A percentile compares a stretch with the other conserved stretches of the same genome.
These are phyloP conservation scores for Austropuccinia psidii DNA, from an alignment of 1,284 basidiomycete genomes.

Conservation along the genomic window DNA sequence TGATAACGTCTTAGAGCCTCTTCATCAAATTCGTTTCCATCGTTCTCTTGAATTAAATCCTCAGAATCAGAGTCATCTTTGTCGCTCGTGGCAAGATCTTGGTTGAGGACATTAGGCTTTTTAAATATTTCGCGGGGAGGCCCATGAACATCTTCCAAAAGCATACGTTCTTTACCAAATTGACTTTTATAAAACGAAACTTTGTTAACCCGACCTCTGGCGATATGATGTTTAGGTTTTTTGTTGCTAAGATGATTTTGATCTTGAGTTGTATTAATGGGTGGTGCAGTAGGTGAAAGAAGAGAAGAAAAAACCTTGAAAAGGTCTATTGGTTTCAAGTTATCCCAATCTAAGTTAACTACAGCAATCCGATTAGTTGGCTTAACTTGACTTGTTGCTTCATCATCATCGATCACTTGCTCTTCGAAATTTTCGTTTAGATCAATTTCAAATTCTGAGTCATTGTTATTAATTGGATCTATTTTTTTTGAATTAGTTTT, in stretches of 20 bases:
- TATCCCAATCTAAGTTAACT: slow-evolving; percentile 98
- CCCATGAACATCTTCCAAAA: slow-evolving; percentile 77
- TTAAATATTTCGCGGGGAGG: slow-evolving; percentile 77
- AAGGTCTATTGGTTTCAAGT: slow-evolving; percentile 80
- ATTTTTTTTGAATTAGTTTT: not conserved
- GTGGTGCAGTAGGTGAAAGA: slow-evolving; percentile 51
- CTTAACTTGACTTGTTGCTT: slow-evolving; percentile 47
- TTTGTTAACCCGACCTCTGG: slow-evolving; percentile 59
- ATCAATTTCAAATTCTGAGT: slow-evolving; percentile 61
- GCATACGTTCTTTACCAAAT: slow-evolving; percentile 85
- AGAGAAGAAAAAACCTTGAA: slow-evolving; percentile 90
- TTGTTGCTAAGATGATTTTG: not conserved
- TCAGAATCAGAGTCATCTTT: slow-evolving; percentile 52
- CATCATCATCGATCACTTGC: slow-evolving; percentile 42
- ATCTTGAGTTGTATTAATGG: slow-evolving; percentile 47
- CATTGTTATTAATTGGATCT: not conserved
- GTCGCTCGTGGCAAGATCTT: slow-evolving; percentile 19
- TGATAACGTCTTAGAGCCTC: slow-evolving; percentile 86
- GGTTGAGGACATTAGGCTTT: slow-evolving; percentile 49
- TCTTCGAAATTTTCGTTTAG: slow-evolving; percentile 59
- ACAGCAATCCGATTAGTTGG: slow-evolving; percentile 70
- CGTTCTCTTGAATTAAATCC: slow-evolving; percentile 44
- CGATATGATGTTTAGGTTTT: slow-evolving; percentile 40
- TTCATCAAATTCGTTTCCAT: slow-evolving; percentile 57
- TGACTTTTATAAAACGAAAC: slow-evolving; percentile 84